A percentile compares a stretch with the other conserved stretches of the same genome.
phyloP scores from a whole-genome alignment of 169 alveolate species.

The Blepharisma undulans region DNA sequence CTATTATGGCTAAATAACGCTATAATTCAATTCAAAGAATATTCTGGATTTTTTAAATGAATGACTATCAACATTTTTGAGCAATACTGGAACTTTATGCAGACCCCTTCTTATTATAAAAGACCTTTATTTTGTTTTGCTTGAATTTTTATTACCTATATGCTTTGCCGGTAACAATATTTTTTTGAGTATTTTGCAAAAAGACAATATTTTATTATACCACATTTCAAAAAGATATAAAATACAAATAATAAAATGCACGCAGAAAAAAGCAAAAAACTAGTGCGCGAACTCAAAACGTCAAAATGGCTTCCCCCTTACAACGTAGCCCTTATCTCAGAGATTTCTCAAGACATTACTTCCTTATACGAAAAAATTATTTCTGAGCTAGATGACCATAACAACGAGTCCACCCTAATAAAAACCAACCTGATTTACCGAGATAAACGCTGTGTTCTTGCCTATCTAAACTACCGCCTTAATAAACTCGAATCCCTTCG shows the following conservation, averaged over 20 bases:
- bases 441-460: conserved; percentile 30
- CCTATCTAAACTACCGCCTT: conserved; percentile 33
- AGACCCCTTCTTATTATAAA: too few relatives aligned
- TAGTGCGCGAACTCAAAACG: conserved; percentile 37
- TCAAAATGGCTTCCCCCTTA: conserved; percentile 38
- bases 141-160: too few relatives aligned
- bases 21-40: too few relatives aligned
- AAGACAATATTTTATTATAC: too few relatives aligned
- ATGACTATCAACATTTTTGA: too few relatives aligned
- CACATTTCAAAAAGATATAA: neutral
- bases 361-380: neutral
- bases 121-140: too few relatives aligned
- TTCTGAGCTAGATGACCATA: neutral
- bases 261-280: conserved; percentile 24
- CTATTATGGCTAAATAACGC: too few relatives aligned
- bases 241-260: neutral
- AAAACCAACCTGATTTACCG: neutral
- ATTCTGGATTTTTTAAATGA: too few relatives aligned
- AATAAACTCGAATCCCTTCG: conserved; percentile 12
- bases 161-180: too few relatives aligned
- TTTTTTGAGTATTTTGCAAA: neutral
- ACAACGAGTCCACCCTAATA: neutral
- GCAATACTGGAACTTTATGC: too few relatives aligned
- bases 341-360: neutral
- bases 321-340: neutral